Conservation (phyloP, 2,329 filamentous ascomycete species). For the Neospermospora avenae region DNA sequence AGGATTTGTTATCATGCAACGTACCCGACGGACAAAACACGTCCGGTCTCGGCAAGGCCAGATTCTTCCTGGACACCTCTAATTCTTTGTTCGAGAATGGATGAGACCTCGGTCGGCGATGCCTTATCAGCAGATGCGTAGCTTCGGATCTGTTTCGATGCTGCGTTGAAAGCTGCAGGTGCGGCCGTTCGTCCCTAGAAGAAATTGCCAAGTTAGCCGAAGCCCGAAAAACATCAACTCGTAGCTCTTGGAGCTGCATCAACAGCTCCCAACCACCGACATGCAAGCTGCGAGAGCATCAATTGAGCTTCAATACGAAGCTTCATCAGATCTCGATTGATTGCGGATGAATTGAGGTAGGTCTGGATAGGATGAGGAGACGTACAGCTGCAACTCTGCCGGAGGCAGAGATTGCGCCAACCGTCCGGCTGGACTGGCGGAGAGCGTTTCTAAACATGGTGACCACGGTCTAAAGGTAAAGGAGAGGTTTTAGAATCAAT, state of each 20-base stretch:
- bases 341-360: constrained; percentile 2
- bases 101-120: constrained; percentile 95
- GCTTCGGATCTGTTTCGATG: constrained; percentile 71
- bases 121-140: constrained; percentile 95
- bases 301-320: constrained; percentile 13
- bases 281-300: constrained; percentile 28
- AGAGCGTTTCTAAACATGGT: constrained; percentile 98
- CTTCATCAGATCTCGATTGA: constrained; percentile 1
- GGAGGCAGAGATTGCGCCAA: constrained; percentile 88
- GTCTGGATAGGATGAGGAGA: constrained; percentile 37
- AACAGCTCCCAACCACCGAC: constrained; percentile 40
- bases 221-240: constrained; percentile 41
- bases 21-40: constrained; percentile 98
- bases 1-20: constrained; percentile 41
- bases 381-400: constrained; percentile 93
- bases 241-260: constrained; percentile 35
- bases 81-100: constrained; percentile 98
- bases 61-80: constrained; percentile 97
- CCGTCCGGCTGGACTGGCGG: constrained; percentile 92
- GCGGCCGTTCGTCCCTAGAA: constrained; percentile 79
- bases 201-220: constrained; percentile 54
- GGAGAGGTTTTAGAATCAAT: constrained; percentile 56
- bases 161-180: constrained; percentile 71
- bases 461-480: constrained; percentile 51
- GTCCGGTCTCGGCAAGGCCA: constrained; percentile 94